Conservation (phyloP, 345 rosid genomes). For the Arabidopsis suecica region DNA sequence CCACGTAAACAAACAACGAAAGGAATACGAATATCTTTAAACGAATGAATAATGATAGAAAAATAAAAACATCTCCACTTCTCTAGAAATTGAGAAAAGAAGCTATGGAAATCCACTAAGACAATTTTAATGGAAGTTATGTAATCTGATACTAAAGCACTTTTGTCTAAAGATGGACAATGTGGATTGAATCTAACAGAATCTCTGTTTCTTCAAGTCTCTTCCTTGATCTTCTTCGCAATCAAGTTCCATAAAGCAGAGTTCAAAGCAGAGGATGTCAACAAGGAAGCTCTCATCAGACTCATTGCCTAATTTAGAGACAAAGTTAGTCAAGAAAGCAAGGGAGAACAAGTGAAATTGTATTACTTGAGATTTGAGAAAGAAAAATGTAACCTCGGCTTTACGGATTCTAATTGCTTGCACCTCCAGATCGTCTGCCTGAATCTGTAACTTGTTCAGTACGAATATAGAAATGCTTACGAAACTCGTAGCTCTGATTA, state of each 20-base stretch:
- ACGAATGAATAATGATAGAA: too few relatives aligned
- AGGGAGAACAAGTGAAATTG: not conserved
- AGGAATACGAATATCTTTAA: too few relatives aligned
- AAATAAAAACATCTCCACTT: too few relatives aligned
- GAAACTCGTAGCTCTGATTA: not conserved
- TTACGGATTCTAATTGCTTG: slow-evolving; percentile 29
- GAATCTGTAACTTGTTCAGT: slow-evolving; percentile 22
- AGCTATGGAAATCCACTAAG: too few relatives aligned
- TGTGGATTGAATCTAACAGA: not conserved
- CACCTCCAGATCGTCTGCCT: slow-evolving; percentile 22
- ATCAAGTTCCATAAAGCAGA: slow-evolving; percentile 24
- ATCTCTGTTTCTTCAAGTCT: not conserved
- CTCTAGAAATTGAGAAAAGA: too few relatives aligned
- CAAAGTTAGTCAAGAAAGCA: not conserved
- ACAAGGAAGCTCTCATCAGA: slow-evolving; percentile 27
- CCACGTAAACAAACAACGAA: too few relatives aligned
- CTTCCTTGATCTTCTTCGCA: slow-evolving; percentile 16
- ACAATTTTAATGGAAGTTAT: too few relatives aligned
- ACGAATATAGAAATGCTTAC: not conserved
- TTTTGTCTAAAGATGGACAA: too few relatives aligned
- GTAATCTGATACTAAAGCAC: too few relatives aligned
- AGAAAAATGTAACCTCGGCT: slow-evolving; percentile 19
- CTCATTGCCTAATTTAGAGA: slow-evolving; percentile 1
- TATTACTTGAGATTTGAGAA: not conserved
- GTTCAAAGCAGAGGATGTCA: slow-evolving; percentile 28